Evolutionary conservation across 2,329 filamentous ascomycete genomes (phyloP).

Genomic region (Dendryphion nanum): DNA sequence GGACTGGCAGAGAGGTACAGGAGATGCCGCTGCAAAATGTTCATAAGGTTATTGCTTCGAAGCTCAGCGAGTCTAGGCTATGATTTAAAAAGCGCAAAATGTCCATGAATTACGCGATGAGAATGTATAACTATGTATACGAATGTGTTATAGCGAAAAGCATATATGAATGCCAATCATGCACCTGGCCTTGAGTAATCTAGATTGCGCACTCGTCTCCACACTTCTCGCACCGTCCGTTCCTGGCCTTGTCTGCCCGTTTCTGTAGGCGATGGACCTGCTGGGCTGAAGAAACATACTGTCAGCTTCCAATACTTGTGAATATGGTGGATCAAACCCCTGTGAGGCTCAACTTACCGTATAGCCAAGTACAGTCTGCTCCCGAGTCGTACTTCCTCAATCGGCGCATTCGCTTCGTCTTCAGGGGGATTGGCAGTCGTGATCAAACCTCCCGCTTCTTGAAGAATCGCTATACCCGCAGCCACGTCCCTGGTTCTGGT

Average conservation of each 20-base stretch:
- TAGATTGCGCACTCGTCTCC: constrained; percentile 64
- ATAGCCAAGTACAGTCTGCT: constrained; percentile 71
- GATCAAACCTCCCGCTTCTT: constrained; percentile 71
- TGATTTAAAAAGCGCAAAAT: constrained; percentile 8
- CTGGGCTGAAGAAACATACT: no score
- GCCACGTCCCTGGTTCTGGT: constrained; percentile 62
- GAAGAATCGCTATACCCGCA: constrained; percentile 69
- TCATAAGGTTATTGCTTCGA: constrained; percentile 51
- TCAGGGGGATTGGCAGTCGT: constrained; percentile 69
- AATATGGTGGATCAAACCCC: neutral
- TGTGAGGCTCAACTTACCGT: constrained; percentile 44
- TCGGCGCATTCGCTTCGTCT: constrained; percentile 53
- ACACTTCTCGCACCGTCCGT: constrained; percentile 68
- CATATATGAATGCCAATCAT: constrained; percentile 23
- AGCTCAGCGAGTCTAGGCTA: constrained; percentile 24
- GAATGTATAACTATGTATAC: constrained; percentile 4
- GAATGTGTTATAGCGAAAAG: neutral
- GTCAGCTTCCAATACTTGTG: no score
- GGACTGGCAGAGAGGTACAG: constrained; percentile 62
- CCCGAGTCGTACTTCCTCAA: constrained; percentile 62
- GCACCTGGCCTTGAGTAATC: constrained; percentile 67
- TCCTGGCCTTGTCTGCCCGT: constrained; percentile 67
- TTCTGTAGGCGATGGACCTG: constrained; percentile 60
- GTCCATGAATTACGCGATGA: constrained; percentile 1
- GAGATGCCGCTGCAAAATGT: constrained; percentile 62